These are phyloP conservation scores for Periconia digitata DNA, from an alignment of 2,329 filamentous ascomycete genomes.

Conservation along the genomic window DNA sequence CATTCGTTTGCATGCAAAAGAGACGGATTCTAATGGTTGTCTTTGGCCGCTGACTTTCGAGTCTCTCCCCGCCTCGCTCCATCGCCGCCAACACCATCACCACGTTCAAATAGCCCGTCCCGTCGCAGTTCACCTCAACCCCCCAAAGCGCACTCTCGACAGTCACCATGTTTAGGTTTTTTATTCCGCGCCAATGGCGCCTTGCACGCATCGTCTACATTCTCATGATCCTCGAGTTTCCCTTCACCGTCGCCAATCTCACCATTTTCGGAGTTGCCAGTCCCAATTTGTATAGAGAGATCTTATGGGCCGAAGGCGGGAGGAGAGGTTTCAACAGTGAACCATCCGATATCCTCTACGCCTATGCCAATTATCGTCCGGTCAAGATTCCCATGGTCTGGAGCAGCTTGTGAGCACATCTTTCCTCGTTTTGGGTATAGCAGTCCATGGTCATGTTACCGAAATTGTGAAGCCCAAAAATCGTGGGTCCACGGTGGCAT, in stretches of 20 bases:
- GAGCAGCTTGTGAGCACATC: slow-evolving; percentile 65
- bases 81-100: background rate
- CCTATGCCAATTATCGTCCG: slow-evolving; percentile 69
- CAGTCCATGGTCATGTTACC: background rate
- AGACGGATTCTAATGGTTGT: background rate
- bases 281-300: slow-evolving; percentile 71
- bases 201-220: slow-evolving; percentile 54
- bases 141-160: background rate
- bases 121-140: background rate
- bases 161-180: slow-evolving; percentile 42
- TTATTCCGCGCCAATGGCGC: slow-evolving; percentile 59
- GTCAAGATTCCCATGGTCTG: slow-evolving; percentile 68
- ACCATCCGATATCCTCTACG: slow-evolving; percentile 69
- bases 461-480: slow-evolving; percentile 9
- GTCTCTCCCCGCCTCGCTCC: background rate
- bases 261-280: slow-evolving; percentile 73
- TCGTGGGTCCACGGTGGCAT: background rate
- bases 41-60: background rate
- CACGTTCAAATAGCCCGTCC: background rate
- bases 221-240: slow-evolving; percentile 67
- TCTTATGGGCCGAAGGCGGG: slow-evolving; percentile 72
- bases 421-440: background rate
- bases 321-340: slow-evolving; percentile 74
- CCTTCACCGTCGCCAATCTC: slow-evolving; percentile 65
- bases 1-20: no score